phyloP scores from a whole-genome alignment of 495 filamentous ascomycete species.

The Darksidea phi region DNA sequence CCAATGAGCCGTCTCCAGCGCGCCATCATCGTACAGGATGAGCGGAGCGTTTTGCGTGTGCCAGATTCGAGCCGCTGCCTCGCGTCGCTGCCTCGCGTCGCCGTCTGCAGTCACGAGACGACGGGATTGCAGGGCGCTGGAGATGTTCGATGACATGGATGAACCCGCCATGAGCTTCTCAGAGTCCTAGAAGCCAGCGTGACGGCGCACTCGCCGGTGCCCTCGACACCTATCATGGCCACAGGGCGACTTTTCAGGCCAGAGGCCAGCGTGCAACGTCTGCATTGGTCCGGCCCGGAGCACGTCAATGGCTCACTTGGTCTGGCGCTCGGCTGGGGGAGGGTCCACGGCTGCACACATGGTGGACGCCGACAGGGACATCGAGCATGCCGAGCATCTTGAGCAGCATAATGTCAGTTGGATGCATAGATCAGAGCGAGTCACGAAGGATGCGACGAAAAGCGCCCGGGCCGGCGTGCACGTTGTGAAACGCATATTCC shows the following conservation, averaged over 20 bases:
- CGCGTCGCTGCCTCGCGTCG: background rate
- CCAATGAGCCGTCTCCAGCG: background rate
- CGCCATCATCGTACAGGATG: conserved; percentile 24
- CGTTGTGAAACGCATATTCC: conserved; percentile 24
- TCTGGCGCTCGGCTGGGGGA: background rate
- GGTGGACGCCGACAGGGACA: conserved; percentile 10
- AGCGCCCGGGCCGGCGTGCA: conserved; percentile 8
- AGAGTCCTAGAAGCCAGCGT: too few species aligned
- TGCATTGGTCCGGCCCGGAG: background rate
- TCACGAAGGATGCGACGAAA: background rate
- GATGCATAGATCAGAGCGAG: background rate
- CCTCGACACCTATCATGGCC: too few species aligned
- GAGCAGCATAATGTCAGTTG: background rate
- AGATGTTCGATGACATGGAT: too few species aligned
- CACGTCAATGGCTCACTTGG: background rate
- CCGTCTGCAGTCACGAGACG: background rate
- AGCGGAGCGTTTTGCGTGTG: conserved; percentile 7
- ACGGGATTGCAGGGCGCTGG: background rate
- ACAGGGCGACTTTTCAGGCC: too few species aligned
- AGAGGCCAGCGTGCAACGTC: too few species aligned
- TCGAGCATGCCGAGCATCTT: background rate
- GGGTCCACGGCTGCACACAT: conserved; percentile 2
- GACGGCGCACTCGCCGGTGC: too few species aligned
- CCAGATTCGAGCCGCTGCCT: too few species aligned
- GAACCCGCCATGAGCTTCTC: too few species aligned